These are phyloP conservation scores for Ceriops tagal DNA, from an alignment of 345 rosid genomes.

Conservation along the genomic window DNA sequence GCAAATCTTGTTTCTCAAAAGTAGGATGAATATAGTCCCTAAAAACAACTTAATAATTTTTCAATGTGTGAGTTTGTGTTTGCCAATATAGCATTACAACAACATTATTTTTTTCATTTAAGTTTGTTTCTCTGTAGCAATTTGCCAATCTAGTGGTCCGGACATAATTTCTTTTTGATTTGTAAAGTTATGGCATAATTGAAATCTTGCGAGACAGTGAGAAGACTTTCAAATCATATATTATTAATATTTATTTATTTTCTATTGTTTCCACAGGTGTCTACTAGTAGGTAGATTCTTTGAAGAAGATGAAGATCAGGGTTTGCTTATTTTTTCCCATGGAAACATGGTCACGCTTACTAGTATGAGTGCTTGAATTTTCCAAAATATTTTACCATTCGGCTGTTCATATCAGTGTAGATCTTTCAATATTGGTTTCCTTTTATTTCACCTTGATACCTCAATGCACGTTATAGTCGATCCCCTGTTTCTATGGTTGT, in stretches of 20 bases:
- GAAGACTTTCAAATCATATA: conserved; percentile 5
- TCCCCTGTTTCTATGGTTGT: background rate
- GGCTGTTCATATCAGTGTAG: background rate
- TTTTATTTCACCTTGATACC: background rate
- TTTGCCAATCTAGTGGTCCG: too few species aligned
- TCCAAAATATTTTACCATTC: background rate
- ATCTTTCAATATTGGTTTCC: background rate
- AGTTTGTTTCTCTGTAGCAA: too few species aligned
- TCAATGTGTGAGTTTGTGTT: background rate
- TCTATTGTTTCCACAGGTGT: conserved; percentile 51
- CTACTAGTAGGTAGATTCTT: conserved; percentile 76
- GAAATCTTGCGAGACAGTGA: conserved; percentile 1
- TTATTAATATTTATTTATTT: background rate
- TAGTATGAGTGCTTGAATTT: conserved; percentile 37
- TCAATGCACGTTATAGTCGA: background rate
- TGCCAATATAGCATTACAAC: background rate
- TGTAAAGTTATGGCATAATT: background rate
- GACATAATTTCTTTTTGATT: too few species aligned
- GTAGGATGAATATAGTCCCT: background rate
- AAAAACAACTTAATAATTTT: background rate
- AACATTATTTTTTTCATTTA: too few species aligned
- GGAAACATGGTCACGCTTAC: conserved; percentile 59
- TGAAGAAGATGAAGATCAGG: conserved; percentile 69
- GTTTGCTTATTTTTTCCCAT: conserved; percentile 86
- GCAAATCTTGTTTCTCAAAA: background rate